Evolutionary conservation across 805 yeast genomes (phyloP).

Genomic region (Yarrowia alimentaria): DNA sequence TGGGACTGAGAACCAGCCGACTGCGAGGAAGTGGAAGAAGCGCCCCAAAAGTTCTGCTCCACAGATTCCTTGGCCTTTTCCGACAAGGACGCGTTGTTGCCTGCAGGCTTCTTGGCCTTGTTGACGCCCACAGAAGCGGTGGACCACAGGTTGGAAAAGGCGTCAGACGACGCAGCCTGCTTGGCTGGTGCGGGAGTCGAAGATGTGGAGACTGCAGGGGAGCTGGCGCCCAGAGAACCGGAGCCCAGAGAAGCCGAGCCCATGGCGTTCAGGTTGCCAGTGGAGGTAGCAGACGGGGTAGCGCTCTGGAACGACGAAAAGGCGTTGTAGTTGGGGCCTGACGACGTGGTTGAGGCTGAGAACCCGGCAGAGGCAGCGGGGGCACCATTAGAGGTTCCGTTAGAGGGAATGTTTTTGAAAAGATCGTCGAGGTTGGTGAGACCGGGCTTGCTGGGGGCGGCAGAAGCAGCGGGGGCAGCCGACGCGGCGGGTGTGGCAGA

Average conservation of each 20-base stretch:
- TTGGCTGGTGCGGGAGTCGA: conserved; percentile 31
- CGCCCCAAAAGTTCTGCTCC: conserved; percentile 21
- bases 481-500: conserved; percentile 49
- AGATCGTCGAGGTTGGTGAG: conserved; percentile 32
- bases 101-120: conserved; percentile 30
- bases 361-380: neutral
- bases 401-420: conserved; percentile 30
- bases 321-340: conserved; percentile 23
- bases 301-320: conserved; percentile 13
- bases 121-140: conserved; percentile 33
- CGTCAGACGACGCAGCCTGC: conserved; percentile 37
- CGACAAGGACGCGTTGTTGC: conserved; percentile 29
- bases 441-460: conserved; percentile 9
- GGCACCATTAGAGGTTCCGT: too few relatives aligned
- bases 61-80: conserved; percentile 21
- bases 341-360: neutral
- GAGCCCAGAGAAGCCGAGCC: conserved; percentile 23
- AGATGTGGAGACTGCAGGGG: conserved; percentile 28
- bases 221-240: conserved; percentile 6
- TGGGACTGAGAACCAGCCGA: too few relatives aligned
- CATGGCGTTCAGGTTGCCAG: too few relatives aligned
- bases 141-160: conserved; percentile 45
- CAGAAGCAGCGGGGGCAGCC: conserved; percentile 27
- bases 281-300: too few relatives aligned
- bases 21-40: conserved; percentile 9